Evolutionary conservation across 2,329 filamentous ascomycete species (phyloP).

Genomic region (Pseudomassariella vexata): DNA sequence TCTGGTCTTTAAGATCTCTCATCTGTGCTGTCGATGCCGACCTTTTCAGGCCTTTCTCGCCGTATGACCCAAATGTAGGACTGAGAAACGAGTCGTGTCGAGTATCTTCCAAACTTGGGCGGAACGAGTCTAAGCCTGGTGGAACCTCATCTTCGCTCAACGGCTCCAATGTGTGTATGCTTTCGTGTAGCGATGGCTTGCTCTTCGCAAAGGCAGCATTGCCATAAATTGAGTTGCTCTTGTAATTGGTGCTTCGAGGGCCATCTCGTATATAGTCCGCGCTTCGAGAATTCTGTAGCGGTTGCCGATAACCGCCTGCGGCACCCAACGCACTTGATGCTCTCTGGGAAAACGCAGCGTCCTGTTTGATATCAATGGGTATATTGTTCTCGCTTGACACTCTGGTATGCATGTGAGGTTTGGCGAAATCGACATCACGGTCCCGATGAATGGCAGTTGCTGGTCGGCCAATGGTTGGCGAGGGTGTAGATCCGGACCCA

Average conservation of each 20-base stretch:
- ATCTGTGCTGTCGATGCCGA: slow-evolving; percentile 70
- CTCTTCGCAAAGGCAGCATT: slow-evolving; percentile 15
- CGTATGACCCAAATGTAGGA: slow-evolving; percentile 35
- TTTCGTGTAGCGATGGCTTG: slow-evolving; percentile 31
- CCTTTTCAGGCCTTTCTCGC: slow-evolving; percentile 49
- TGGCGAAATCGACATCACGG: slow-evolving; percentile 16
- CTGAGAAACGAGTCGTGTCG: slow-evolving; percentile 34
- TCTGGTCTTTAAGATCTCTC: slow-evolving; percentile 72
- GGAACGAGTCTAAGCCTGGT: slow-evolving; percentile 16
- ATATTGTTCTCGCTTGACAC: slow-evolving; percentile 57
- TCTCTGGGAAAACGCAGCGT: slow-evolving; percentile 41
- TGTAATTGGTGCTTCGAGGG: slow-evolving; percentile 20
- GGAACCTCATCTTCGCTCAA: slow-evolving; percentile 47
- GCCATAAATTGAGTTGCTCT: slow-evolving; percentile 14
- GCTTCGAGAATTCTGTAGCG: slow-evolving; percentile 36
- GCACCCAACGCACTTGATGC: slow-evolving; percentile 60
- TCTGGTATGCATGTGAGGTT: slow-evolving; percentile 46
- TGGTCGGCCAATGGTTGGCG: slow-evolving; percentile 40
- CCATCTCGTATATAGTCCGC: slow-evolving; percentile 32
- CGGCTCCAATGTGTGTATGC: slow-evolving; percentile 43
- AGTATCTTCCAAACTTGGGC: slow-evolving; percentile 20
- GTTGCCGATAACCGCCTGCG: slow-evolving; percentile 52
- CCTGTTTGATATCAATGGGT: slow-evolving; percentile 34
- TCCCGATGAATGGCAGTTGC: slow-evolving; percentile 29
- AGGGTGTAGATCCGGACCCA: slow-evolving; percentile 46